Base-by-base conservation (phyloP, 768 basidiomycete genomes). In the Rhodotorula sphaerocarpa region DNA sequence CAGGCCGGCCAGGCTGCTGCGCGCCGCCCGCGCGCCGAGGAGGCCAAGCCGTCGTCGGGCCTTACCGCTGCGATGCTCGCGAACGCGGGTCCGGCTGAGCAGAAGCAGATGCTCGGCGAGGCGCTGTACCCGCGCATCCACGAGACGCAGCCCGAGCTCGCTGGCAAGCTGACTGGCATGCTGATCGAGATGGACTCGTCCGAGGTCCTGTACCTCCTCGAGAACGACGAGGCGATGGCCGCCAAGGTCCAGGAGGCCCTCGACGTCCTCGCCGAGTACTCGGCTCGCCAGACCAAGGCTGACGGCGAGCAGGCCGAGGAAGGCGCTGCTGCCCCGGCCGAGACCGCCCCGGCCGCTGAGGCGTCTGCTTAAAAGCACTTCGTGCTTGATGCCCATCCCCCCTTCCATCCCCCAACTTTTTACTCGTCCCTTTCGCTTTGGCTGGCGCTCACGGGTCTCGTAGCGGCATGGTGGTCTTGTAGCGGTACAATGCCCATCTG, bases 81-180 rank as follows among this genome's bases (percentile, higher is more conserved):
- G 46, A 80, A 73, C 65, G 83, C 83, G 28, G 76, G 80, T 51
- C 82, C 84, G 41, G 79, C 80, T 75, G 93, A 97, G 77, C 91
- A 96, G 83, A 99, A 99, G 81, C 95, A 99, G 77, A 90, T 96
- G 86, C 81, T 99, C 51, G 95, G 95, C 70, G 95, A 99, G 78
- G 83, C 74, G 42, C 50, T 70, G 48, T 74, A 73, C 69, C 73
- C 70, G 63, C 70, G 70, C 65, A 74, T 72, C 59, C 69, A 50
- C 74, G 89, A 86, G 28, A 75, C 84, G 60, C 86, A 97, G 72
- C 89, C 91, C 61, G 92, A 93, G 27, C 80, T 95, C 74, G 91
- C 95, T 69, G 95, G 95, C 65, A 96, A 96, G 82, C 95, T 96
- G 76, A 96, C 92, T 47, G 92, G 63, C 36, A 64, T 64, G 63